These are phyloP conservation scores for Galerina marginata DNA, from an alignment of 768 basidiomycete genomes.

Conservation along the genomic window DNA sequence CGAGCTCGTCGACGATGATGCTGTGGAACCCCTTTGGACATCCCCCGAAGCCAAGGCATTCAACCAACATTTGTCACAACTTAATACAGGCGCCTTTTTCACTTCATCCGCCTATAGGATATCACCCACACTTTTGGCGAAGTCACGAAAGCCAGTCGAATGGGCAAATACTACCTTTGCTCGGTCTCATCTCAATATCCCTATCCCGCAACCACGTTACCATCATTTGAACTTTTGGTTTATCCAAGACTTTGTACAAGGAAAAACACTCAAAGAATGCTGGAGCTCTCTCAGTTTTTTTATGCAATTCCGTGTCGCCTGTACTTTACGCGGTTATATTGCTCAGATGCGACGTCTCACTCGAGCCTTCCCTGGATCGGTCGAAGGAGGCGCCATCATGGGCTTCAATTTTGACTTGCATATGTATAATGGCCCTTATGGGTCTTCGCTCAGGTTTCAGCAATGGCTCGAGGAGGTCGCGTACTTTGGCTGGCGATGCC, in stretches of 20 bases:
- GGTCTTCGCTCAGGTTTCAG: too few species aligned
- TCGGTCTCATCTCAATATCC: constrained; percentile 12
- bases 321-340: constrained; percentile 32
- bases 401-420: too few species aligned
- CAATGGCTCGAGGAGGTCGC: too few species aligned
- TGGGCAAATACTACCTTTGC: constrained; percentile 1
- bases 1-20: too few species aligned
- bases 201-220: constrained; percentile 11
- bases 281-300: constrained; percentile 29
- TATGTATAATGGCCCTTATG: too few species aligned
- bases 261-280: constrained; percentile 23
- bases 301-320: constrained; percentile 29
- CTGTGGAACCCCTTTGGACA: too few species aligned
- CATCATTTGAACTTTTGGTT: constrained; percentile 11
- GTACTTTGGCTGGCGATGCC: too few species aligned
- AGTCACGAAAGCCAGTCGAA: neutral
- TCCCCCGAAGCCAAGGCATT: too few species aligned
- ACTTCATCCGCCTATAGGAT: neutral
- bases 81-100: too few species aligned
- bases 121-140: constrained; percentile 9
- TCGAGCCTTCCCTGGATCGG: neutral
- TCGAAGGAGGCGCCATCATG: neutral
- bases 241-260: constrained; percentile 33
- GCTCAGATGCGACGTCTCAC: constrained; percentile 26
- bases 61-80: too few species aligned